Evolutionary conservation across 139 green algal species (phyloP).

Genomic region (Asterochloris sp.): DNA sequence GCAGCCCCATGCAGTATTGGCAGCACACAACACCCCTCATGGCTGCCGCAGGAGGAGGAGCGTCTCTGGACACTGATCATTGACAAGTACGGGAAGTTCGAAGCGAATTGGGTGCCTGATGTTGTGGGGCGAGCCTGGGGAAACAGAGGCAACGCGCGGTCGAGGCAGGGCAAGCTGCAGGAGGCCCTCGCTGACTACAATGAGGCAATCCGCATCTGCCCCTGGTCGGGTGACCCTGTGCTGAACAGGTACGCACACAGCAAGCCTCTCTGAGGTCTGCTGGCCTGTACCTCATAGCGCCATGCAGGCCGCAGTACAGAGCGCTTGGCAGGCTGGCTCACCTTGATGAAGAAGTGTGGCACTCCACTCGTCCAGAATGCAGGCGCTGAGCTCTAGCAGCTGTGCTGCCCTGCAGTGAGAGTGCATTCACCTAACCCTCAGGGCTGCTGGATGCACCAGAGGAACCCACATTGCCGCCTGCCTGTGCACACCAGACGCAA

Average conservation of each 20-base stretch:
- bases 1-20: background rate
- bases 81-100: conserved; percentile 44
- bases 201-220: conserved; percentile 65
- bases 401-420: background rate
- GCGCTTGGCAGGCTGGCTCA: no score
- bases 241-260: conserved; percentile 59
- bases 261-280: background rate
- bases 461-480: background rate
- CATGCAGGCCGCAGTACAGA: background rate
- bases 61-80: conserved; percentile 67
- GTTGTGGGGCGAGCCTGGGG: conserved; percentile 74
- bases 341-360: no score
- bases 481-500: background rate
- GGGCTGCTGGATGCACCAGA: background rate
- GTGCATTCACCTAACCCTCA: background rate
- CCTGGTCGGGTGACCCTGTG: conserved; percentile 83
- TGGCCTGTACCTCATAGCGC: background rate
- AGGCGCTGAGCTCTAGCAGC: background rate
- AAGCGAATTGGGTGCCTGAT: conserved; percentile 73
- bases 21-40: background rate
- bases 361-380: background rate
- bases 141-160: conserved; percentile 86
- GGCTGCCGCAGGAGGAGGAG: conserved; percentile 61
- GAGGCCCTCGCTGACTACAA: conserved; percentile 79
- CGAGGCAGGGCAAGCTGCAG: conserved; percentile 68